phyloP scores from a whole-genome alignment of 306 rosid genomes.

The Vigna radiata region DNA sequence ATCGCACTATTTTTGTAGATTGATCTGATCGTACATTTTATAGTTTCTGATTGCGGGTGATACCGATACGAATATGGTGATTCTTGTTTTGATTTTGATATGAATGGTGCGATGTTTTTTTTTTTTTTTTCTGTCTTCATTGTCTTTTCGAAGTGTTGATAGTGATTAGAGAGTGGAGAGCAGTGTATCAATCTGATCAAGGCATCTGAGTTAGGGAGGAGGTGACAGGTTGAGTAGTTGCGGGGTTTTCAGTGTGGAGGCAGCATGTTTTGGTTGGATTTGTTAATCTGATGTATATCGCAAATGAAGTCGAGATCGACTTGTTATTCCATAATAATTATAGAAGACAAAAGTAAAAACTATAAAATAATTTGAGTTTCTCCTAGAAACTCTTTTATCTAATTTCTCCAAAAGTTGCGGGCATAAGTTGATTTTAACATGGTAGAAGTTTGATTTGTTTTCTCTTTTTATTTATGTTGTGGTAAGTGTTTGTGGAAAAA shows the following conservation, averaged over 20 bases:
- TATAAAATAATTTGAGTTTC: neutral
- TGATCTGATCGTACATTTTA: conserved; percentile 18
- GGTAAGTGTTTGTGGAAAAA: neutral
- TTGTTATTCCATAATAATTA: neutral
- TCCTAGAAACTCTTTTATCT: neutral
- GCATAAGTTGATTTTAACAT: neutral
- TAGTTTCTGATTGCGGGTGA: neutral
- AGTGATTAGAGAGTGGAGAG: conserved; percentile 10
- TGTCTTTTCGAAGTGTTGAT: neutral
- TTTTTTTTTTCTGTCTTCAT: neutral
- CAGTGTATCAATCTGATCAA: conserved; percentile 2
- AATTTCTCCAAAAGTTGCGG: neutral
- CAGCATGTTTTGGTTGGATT: conserved; percentile 31
- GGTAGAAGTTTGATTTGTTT: neutral
- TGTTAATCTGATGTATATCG: neutral
- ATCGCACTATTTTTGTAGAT: too few relatives aligned
- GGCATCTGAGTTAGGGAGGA: conserved; percentile 19
- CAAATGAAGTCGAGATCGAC: neutral
- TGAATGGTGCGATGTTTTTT: neutral
- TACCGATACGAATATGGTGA: neutral
- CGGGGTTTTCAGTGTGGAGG: conserved; percentile 10
- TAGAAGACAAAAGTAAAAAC: neutral
- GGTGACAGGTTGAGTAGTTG: neutral
- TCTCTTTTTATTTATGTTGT: neutral
- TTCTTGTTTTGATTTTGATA: conserved; percentile 39